Conservation (phyloP, 345 rosid genomes). For the Acer negundo region DNA sequence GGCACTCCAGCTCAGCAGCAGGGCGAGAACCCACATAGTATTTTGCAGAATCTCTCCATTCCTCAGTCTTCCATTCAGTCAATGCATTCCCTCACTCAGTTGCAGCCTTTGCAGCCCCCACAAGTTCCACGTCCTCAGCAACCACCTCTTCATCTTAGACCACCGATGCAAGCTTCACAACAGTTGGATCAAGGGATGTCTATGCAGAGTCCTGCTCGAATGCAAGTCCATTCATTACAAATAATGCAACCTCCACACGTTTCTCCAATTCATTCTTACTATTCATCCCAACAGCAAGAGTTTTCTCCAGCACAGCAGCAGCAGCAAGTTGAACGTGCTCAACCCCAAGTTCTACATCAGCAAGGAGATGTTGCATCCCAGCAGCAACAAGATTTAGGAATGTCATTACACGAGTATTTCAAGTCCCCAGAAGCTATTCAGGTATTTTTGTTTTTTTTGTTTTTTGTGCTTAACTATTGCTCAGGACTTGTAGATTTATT, state of each 20-base stretch:
- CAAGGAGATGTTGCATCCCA: slow-evolving; percentile 61
- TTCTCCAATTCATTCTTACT: slow-evolving; percentile 53
- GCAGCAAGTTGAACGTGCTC: slow-evolving; percentile 56
- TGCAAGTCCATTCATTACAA: slow-evolving; percentile 70
- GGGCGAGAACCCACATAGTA: slow-evolving; percentile 51
- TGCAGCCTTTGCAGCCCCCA: slow-evolving; percentile 79
- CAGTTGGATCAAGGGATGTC: slow-evolving; percentile 66
- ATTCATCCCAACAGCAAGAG: slow-evolving; percentile 77
- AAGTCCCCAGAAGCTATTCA: slow-evolving; percentile 95
- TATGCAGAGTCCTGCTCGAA: slow-evolving; percentile 58
- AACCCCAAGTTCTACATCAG: slow-evolving; percentile 47
- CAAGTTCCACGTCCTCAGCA: slow-evolving; percentile 81
- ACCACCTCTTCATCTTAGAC: slow-evolving; percentile 84
- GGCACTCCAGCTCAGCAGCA: slow-evolving; percentile 57
- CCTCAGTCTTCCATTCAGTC: slow-evolving; percentile 59
- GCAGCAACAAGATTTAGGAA: slow-evolving; percentile 74
- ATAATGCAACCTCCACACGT: slow-evolving; percentile 68
- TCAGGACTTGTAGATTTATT: neutral
- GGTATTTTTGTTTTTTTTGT: slow-evolving; percentile 39
- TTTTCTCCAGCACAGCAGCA: slow-evolving; percentile 61
- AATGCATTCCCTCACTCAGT: slow-evolving; percentile 56
- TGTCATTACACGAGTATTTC: slow-evolving; percentile 86
- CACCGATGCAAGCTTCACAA: slow-evolving; percentile 57
- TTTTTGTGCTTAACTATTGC: slow-evolving; percentile 6
- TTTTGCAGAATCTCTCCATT: slow-evolving; percentile 53